Conservation (phyloP, 208 protist genomes). For the Wallacemonas collosoma region DNA sequence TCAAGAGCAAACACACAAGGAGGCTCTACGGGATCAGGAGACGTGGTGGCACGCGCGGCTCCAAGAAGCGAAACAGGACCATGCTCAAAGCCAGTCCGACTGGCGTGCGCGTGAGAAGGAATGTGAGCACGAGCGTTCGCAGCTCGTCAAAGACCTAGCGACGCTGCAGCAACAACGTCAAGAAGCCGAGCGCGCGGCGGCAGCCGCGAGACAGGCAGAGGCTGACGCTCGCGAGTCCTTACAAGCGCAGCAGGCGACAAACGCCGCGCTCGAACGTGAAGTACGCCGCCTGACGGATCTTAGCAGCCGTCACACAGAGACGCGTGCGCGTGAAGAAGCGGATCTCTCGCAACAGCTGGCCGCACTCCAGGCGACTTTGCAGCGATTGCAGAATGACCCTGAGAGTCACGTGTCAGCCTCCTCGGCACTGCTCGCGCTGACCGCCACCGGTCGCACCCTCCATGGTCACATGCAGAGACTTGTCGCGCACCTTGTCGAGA, state of each 20-base stretch:
- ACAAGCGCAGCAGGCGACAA: slow-evolving; percentile 13
- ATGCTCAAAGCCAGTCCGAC: slow-evolving; percentile 17
- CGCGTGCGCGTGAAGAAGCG: slow-evolving; percentile 1
- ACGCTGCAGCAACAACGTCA: slow-evolving; percentile 18
- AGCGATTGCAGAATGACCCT: neutral
- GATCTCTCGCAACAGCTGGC: slow-evolving; percentile 10
- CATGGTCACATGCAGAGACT: slow-evolving; percentile 8
- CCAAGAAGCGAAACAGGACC: slow-evolving; percentile 16
- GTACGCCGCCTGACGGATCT: neutral
- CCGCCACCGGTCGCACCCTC: neutral
- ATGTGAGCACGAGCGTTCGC: slow-evolving; percentile 22
- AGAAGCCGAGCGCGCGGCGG: slow-evolving; percentile 18
- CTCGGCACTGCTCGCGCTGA: slow-evolving; percentile 1
- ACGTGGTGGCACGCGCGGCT: slow-evolving; percentile 22
- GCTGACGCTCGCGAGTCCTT: neutral
- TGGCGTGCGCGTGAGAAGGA: slow-evolving; percentile 23
- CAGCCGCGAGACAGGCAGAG: neutral
- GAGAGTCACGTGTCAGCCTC: slow-evolving; percentile 1
- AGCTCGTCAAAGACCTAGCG: neutral
- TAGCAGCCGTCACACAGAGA: neutral
- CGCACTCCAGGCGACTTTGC: neutral
- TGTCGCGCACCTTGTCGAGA: neutral
- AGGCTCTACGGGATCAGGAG: slow-evolving; percentile 16
- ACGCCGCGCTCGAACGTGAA: slow-evolving; percentile 19
- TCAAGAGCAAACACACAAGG: slow-evolving; percentile 21